These are phyloP conservation scores for Shiraia bambusicola DNA, from an alignment of 2,329 filamentous ascomycete species.

Conservation along the genomic window DNA sequence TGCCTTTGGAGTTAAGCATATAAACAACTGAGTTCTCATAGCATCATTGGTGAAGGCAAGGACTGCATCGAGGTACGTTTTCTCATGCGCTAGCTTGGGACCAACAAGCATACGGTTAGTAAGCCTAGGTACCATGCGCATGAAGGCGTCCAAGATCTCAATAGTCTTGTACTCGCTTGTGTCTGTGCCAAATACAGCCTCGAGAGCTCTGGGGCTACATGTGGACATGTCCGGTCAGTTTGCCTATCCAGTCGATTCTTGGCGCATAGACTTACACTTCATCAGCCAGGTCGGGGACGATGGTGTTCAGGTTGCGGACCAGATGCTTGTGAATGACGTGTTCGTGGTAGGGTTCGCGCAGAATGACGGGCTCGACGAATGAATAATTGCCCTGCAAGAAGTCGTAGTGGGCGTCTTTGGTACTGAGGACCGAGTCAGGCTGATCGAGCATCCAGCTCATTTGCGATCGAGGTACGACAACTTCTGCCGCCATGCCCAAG, in stretches of 20 bases:
- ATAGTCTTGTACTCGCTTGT: slow-evolving; percentile 42
- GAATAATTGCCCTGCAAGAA: slow-evolving; percentile 43
- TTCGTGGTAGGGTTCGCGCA: slow-evolving; percentile 46
- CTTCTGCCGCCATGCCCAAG: slow-evolving; percentile 26
- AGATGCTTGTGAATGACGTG: slow-evolving; percentile 47
- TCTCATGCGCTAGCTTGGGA: slow-evolving; percentile 48
- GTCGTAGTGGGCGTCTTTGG: slow-evolving; percentile 42
- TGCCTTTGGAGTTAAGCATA: slow-evolving; percentile 51
- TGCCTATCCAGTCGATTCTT: too few relatives aligned
- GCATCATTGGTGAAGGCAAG: slow-evolving; percentile 55
- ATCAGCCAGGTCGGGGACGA: slow-evolving; percentile 43
- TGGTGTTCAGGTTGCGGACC: slow-evolving; percentile 41
- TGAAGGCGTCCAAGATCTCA: slow-evolving; percentile 40
- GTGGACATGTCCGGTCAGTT: too few relatives aligned
- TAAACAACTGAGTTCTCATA: slow-evolving; percentile 36
- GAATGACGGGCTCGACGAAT: slow-evolving; percentile 39
- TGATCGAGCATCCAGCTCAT: slow-evolving; percentile 47
- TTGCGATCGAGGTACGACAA: slow-evolving; percentile 40
- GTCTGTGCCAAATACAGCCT: slow-evolving; percentile 42
- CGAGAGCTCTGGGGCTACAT: slow-evolving; percentile 22
- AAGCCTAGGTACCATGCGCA: slow-evolving; percentile 44
- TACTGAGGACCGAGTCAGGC: slow-evolving; percentile 45
- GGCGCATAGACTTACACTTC: slow-evolving; percentile 29
- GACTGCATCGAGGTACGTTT: slow-evolving; percentile 51
- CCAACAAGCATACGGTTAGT: slow-evolving; percentile 52